Evolutionary conservation across 768 basidiomycete species (phyloP).

Genomic region (Agaricus blazei): DNA sequence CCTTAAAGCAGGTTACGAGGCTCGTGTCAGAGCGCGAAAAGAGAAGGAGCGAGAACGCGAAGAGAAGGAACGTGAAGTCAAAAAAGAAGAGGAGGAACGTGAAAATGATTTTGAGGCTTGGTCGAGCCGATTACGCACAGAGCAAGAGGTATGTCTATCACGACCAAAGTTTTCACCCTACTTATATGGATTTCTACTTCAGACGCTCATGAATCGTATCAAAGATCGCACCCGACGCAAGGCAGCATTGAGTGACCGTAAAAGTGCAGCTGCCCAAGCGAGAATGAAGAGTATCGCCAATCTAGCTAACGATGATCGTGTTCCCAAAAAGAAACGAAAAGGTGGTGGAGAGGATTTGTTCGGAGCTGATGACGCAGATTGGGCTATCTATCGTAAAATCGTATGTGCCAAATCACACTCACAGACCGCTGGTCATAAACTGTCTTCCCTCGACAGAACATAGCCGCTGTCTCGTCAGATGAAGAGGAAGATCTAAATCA

Average conservation of each 20-base stretch:
- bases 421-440: neutral
- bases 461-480: constrained; percentile 67
- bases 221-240: constrained; percentile 76
- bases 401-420: constrained; percentile 35
- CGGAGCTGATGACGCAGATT: constrained; percentile 92
- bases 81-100: constrained; percentile 74
- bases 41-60: constrained; percentile 87
- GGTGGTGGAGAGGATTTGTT: constrained; percentile 87
- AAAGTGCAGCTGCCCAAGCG: constrained; percentile 92
- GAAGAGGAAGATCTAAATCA: constrained; percentile 85
- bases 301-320: constrained; percentile 81
- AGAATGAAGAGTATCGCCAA: constrained; percentile 92
- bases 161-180: neutral
- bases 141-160: constrained; percentile 64
- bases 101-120: constrained; percentile 67
- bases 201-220: constrained; percentile 81
- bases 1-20: constrained; percentile 91
- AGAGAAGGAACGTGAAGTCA: constrained; percentile 65
- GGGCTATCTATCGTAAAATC: constrained; percentile 97
- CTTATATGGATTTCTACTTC: constrained; percentile 4
- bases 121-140: constrained; percentile 63
- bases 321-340: constrained; percentile 83
- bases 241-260: constrained; percentile 83
- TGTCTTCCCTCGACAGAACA: constrained; percentile 43
- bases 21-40: constrained; percentile 72